phyloP scores from a whole-genome alignment of 768 basidiomycete species.

The Thelephora ganbajun region DNA sequence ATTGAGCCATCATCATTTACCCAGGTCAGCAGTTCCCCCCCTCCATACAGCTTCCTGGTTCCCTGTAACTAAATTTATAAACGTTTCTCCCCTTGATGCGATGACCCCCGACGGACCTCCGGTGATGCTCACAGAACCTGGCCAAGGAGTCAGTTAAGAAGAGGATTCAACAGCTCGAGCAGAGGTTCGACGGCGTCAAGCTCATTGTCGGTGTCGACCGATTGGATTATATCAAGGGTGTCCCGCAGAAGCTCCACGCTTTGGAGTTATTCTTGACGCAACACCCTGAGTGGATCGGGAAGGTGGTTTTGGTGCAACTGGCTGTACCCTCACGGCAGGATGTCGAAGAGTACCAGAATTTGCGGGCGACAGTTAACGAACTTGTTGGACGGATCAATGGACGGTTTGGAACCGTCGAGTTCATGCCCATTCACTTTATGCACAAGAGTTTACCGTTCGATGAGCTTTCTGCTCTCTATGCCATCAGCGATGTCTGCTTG shows the following conservation, averaged over 20 bases:
- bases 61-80: slow-evolving; percentile 3
- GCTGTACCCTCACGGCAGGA: slow-evolving; percentile 97
- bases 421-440: slow-evolving; percentile 99
- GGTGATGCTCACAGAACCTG: slow-evolving; percentile 40
- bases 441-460: slow-evolving; percentile 89
- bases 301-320: slow-evolving; percentile 90
- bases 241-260: slow-evolving; percentile 95
- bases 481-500: slow-evolving; percentile 90
- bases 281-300: slow-evolving; percentile 99
- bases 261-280: slow-evolving; percentile 93
- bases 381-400: slow-evolving; percentile 98
- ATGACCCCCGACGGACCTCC: background rate
- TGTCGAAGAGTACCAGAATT: slow-evolving; percentile 98
- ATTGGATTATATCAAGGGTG: slow-evolving; percentile 99
- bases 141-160: slow-evolving; percentile 66
- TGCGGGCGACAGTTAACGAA: slow-evolving; percentile 92
- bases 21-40: slow-evolving; percentile 31
- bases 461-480: slow-evolving; percentile 95
- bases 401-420: slow-evolving; percentile 96
- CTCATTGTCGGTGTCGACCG: slow-evolving; percentile 98
- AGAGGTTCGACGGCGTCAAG: slow-evolving; percentile 82
- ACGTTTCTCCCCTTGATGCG: background rate
- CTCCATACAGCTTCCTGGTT: background rate
- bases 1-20: slow-evolving; percentile 92
- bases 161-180: slow-evolving; percentile 70